Evolutionary conservation across 2,329 filamentous ascomycete species (phyloP).

Genomic region (Stagonosporopsis cucurbitacearum): DNA sequence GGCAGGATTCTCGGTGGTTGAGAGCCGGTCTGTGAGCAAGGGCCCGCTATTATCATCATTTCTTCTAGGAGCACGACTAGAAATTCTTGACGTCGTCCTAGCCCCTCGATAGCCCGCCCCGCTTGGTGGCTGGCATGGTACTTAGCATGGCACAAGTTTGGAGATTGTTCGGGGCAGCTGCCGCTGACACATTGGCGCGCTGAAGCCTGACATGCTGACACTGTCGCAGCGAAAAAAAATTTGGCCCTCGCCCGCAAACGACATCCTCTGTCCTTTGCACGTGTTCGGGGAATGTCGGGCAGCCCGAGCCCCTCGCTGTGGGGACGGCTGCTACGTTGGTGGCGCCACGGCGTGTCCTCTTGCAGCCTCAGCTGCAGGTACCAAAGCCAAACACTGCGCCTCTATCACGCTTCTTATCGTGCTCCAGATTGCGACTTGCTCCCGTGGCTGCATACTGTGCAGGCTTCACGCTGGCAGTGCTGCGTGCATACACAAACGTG

Average conservation of each 20-base stretch:
- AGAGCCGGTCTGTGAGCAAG: conserved; percentile 4
- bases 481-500: no score
- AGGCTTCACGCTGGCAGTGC: conserved; percentile 7
- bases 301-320: conserved; percentile 14
- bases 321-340: conserved; percentile 26
- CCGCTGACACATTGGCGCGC: conserved; percentile 24
- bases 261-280: conserved; percentile 19
- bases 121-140: conserved; percentile 23
- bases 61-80: conserved; percentile 17
- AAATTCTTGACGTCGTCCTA: conserved; percentile 32
- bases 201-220: conserved; percentile 13
- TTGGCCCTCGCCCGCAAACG: conserved; percentile 27
- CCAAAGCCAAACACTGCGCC: conserved; percentile 15
- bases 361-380: conserved; percentile 22
- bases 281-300: conserved; percentile 19
- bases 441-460: conserved; percentile 2
- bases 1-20: conserved; percentile 19
- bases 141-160: conserved; percentile 21
- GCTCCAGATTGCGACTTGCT: conserved; percentile 1
- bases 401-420: conserved; percentile 17
- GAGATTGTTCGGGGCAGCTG: conserved; percentile 34
- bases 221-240: conserved; percentile 26
- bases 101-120: conserved; percentile 36
- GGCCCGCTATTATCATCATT: conserved; percentile 39
- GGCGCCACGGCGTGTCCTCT: conserved; percentile 23